Percentiles rank a stretch among this genome's conserved stretches.
Conservation (phyloP, 345 rosid species). For the Excoecaria cochinchinensis region DNA sequence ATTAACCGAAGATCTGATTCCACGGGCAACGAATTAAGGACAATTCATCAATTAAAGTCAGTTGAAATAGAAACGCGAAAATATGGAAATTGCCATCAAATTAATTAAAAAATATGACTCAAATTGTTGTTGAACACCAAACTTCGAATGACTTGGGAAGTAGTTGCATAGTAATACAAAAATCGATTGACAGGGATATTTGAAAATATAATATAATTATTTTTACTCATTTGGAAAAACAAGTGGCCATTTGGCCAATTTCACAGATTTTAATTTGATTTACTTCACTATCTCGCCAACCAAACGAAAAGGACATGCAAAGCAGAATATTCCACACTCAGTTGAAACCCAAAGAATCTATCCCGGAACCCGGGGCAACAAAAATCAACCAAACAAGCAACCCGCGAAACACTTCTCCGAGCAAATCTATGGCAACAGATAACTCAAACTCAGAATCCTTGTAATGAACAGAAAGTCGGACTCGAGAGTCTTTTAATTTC, state of each 20-base stretch:
- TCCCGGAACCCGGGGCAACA: neutral
- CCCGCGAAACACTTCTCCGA: neutral
- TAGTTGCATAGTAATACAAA: neutral
- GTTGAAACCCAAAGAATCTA: neutral
- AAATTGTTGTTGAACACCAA: neutral
- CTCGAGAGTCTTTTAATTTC: neutral
- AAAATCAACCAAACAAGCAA: slow-evolving; percentile 14
- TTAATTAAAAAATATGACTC: neutral
- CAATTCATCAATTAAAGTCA: neutral
- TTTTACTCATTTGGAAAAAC: neutral
- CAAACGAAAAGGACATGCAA: slow-evolving; percentile 16
- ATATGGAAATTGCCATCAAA: neutral
- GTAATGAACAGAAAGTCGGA: too few species aligned
- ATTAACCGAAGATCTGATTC: neutral
- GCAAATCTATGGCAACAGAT: neutral
- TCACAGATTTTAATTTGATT: neutral
- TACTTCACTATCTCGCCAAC: neutral
- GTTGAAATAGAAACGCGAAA: neutral
- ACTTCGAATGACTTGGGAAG: neutral
- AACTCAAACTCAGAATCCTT: neutral
- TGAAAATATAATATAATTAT: neutral
- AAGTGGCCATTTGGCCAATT: slow-evolving; percentile 7
- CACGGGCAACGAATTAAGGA: neutral
- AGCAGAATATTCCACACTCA: slow-evolving; percentile 10
- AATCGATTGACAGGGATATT: neutral